Percentiles rank a stretch among this genome's conserved stretches.
Conservation (phyloP, 371 early-diverging fungal genomes). For the Rhizomucor pusillus region DNA sequence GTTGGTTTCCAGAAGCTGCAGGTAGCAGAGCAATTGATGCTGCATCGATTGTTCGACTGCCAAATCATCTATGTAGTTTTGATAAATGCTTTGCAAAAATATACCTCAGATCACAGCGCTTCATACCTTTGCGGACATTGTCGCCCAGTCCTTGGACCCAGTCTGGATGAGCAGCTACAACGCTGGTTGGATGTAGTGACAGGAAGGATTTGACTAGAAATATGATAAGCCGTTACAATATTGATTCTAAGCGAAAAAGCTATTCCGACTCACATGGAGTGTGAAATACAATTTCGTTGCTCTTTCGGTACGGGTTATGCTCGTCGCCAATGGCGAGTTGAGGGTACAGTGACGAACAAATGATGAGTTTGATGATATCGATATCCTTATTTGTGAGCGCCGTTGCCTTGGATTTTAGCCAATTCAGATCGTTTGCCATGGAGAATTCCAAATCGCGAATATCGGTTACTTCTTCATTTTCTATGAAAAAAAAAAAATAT, state of each 20-base stretch:
- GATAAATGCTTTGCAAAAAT: background rate
- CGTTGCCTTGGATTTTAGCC: slow-evolving; percentile 35
- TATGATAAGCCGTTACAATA: background rate
- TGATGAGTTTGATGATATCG: slow-evolving; percentile 52
- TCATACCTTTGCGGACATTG: slow-evolving; percentile 42
- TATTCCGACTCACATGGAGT: slow-evolving; percentile 25
- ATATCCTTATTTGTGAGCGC: slow-evolving; percentile 40
- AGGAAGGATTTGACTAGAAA: slow-evolving; percentile 49
- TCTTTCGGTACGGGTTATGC: slow-evolving; percentile 54
- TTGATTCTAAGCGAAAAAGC: background rate
- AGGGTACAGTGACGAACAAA: slow-evolving; percentile 67
- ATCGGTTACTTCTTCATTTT: slow-evolving; percentile 19
- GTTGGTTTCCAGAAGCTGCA: slow-evolving; percentile 63
- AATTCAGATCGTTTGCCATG: slow-evolving; percentile 47
- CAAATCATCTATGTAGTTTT: slow-evolving; percentile 31
- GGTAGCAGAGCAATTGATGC: slow-evolving; percentile 57
- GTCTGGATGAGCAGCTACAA: slow-evolving; percentile 56
- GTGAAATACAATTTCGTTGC: slow-evolving; percentile 58
- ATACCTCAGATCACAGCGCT: too few species aligned
- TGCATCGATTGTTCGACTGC: slow-evolving; percentile 36
- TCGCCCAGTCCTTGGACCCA: slow-evolving; percentile 49
- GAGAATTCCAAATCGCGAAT: slow-evolving; percentile 67
- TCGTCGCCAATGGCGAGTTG: slow-evolving; percentile 66
- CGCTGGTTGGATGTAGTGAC: slow-evolving; percentile 62
- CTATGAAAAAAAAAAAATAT: slow-evolving; percentile 1